Conservation (phyloP, 169 alveolate genomes). For the Eimeria praecox region DNA sequence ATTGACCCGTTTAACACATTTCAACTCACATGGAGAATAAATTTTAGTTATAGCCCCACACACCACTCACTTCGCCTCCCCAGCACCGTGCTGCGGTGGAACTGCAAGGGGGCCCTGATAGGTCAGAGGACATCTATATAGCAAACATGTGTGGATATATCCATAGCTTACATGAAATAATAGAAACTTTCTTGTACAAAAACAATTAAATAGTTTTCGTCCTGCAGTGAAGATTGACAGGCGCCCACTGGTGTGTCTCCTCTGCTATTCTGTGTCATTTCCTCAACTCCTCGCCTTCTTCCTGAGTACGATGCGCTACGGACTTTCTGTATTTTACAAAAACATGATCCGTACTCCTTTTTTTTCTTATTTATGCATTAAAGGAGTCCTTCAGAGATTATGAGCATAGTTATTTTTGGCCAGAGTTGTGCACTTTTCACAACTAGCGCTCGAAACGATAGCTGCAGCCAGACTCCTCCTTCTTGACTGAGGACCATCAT, state of each 20-base stretch:
- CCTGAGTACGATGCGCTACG: neutral
- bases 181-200: neutral
- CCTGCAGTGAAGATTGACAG: neutral
- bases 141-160: neutral
- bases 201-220: too few species aligned
- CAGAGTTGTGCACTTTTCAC: too few species aligned
- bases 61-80: neutral
- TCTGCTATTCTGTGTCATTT: neutral
- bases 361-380: neutral
- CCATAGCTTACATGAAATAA: neutral
- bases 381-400: neutral
- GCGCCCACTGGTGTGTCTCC: neutral
- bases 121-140: conserved; percentile 1
- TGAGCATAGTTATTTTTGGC: neutral
- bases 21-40: neutral
- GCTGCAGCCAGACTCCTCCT: neutral
- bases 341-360: neutral
- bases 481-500: neutral
- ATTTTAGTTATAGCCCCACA: neutral
- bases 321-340: neutral
- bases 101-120: conserved; percentile 13
- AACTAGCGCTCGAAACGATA: neutral
- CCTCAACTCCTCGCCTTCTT: neutral
- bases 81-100: neutral
- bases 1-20: neutral